Evolutionary conservation across 2,329 filamentous ascomycete species (phyloP).

Genomic region (Xenosphaeropsis pyriputrescens): DNA sequence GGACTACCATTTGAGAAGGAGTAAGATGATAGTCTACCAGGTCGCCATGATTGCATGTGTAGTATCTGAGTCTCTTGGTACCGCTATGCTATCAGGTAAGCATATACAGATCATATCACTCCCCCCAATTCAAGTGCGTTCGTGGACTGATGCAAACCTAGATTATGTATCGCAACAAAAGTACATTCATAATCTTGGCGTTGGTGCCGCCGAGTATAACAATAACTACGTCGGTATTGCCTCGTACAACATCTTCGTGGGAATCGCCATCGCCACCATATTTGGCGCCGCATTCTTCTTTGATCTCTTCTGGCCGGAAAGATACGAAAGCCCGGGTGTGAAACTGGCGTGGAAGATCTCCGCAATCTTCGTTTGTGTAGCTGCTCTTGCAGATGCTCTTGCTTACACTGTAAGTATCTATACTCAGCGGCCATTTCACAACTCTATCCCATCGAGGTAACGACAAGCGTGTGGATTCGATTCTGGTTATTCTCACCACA

Average conservation of each 20-base stretch:
- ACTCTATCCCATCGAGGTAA: not conserved
- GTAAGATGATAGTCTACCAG: conserved; percentile 45
- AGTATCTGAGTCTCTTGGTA: conserved; percentile 39
- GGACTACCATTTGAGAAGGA: conserved; percentile 36
- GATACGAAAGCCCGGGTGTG: conserved; percentile 30
- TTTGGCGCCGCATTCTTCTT: conserved; percentile 47
- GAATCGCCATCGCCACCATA: conserved; percentile 38
- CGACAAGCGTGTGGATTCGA: not conserved
- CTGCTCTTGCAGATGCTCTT: conserved; percentile 30
- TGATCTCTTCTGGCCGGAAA: conserved; percentile 44
- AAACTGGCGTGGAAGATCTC: conserved; percentile 38
- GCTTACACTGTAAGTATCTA: conserved; percentile 25
- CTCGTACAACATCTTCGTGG: conserved; percentile 42
- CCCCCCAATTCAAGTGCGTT: not conserved
- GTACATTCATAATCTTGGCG: conserved; percentile 24
- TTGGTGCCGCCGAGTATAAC: conserved; percentile 29
- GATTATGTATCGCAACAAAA: conserved; percentile 39
- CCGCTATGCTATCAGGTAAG: conserved; percentile 35
- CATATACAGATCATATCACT: not conserved
- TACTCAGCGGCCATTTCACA: not conserved
- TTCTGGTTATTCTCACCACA: conserved; percentile 24
- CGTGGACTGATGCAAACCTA: conserved; percentile 8
- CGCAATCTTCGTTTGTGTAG: conserved; percentile 29
- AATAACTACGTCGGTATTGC: conserved; percentile 38
- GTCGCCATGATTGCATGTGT: conserved; percentile 42